These are phyloP conservation scores for Lentinula edodes DNA, from an alignment of 768 basidiomycete genomes.

Conservation along the genomic window DNA sequence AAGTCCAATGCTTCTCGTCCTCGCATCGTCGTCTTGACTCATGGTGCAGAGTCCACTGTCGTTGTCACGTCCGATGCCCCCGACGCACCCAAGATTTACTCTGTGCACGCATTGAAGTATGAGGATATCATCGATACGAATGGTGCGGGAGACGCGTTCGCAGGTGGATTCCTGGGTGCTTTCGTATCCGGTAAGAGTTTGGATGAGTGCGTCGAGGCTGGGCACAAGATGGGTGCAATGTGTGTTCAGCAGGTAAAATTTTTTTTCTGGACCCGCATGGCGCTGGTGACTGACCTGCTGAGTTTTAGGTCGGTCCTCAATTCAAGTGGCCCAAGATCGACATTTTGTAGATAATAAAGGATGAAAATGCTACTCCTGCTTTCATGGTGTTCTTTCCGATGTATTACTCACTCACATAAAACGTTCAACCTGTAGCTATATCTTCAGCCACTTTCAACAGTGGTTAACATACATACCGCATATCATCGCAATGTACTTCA, in stretches of 20 bases:
- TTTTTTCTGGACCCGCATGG: not conserved
- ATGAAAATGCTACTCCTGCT: not conserved
- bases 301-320: slow-evolving; percentile 3
- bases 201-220: slow-evolving; percentile 74
- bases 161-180: slow-evolving; percentile 92
- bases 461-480: not conserved
- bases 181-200: slow-evolving; percentile 71
- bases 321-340: slow-evolving; percentile 7
- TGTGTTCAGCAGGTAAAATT: slow-evolving; percentile 69
- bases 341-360: not conserved
- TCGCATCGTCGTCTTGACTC: slow-evolving; percentile 86
- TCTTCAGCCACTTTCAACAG: slow-evolving; percentile 6
- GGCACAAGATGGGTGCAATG: slow-evolving; percentile 83
- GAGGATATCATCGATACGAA: slow-evolving; percentile 91
- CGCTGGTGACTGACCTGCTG: not conserved
- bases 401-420: not conserved
- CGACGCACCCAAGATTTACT: slow-evolving; percentile 48
- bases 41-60: slow-evolving; percentile 76
- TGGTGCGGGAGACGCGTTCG: slow-evolving; percentile 96
- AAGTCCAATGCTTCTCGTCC: slow-evolving; percentile 75
- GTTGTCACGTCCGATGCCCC: slow-evolving; percentile 59
- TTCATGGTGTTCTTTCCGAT: not conserved
- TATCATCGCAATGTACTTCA: not conserved
- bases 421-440: slow-evolving; percentile 9
- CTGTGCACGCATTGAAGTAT: slow-evolving; percentile 52